phyloP scores from a whole-genome alignment of 2,329 filamentous ascomycete species.

The Cladorrhinum sp. region DNA sequence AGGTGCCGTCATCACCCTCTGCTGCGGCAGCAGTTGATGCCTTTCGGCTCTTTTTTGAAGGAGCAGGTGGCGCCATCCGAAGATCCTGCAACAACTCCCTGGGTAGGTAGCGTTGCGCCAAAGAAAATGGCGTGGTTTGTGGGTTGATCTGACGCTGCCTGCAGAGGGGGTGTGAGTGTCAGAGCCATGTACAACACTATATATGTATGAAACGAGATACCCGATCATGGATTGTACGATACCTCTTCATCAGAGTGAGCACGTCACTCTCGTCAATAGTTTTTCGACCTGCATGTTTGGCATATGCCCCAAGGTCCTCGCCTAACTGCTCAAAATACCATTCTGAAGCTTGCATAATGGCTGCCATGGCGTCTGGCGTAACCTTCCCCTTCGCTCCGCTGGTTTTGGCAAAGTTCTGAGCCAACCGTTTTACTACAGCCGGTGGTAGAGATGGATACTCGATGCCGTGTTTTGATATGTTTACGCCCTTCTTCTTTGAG shows the following conservation, averaged over 20 bases:
- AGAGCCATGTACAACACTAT: constrained; percentile 30
- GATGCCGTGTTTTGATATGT: constrained; percentile 68
- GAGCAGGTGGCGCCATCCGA: constrained; percentile 62
- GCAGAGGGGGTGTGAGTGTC: constrained; percentile 32
- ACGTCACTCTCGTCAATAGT: constrained; percentile 85
- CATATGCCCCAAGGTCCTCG: constrained; percentile 76
- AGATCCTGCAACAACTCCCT: constrained; percentile 80
- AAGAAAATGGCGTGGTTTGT: constrained; percentile 72
- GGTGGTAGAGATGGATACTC: constrained; percentile 72
- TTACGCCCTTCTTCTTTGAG: constrained; percentile 44
- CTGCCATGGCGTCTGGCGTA: constrained; percentile 67
- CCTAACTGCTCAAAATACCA: constrained; percentile 90
- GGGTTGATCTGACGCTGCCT: constrained; percentile 75
- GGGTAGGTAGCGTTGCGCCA: constrained; percentile 80
- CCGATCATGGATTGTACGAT: constrained; percentile 37
- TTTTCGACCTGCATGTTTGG: constrained; percentile 76
- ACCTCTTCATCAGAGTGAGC: constrained; percentile 79
- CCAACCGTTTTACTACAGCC: constrained; percentile 69
- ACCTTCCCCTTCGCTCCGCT: constrained; percentile 67
- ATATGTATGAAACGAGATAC: constrained; percentile 25
- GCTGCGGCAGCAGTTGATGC: constrained; percentile 32
- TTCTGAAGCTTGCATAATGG: constrained; percentile 76
- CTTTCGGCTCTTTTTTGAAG: constrained; percentile 46
- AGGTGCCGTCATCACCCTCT: constrained; percentile 42
- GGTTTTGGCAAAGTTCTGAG: constrained; percentile 66